Percentiles rank a stretch among this genome's conserved stretches.
Evolutionary conservation across 2,329 filamentous ascomycete genomes (phyloP).

Genomic region (Epichloe sylvatica): DNA sequence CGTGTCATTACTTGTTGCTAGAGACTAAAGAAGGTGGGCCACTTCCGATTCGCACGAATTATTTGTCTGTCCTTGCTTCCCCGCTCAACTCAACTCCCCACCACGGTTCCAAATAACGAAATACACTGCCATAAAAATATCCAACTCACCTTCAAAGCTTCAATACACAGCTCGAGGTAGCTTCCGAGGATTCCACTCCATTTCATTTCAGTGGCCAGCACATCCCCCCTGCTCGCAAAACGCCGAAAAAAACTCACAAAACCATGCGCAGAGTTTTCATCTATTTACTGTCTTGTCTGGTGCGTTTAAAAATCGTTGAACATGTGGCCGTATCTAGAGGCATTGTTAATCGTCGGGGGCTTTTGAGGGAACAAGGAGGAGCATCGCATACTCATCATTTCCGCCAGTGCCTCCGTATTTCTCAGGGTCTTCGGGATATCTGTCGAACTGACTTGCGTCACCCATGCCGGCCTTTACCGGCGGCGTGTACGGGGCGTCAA

Average conservation of each 20-base stretch:
- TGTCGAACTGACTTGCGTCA: conserved; percentile 94
- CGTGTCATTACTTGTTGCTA: neutral
- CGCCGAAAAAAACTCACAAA: neutral
- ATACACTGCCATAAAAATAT: neutral
- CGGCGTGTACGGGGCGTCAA: conserved; percentile 94
- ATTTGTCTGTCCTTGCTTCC: neutral
- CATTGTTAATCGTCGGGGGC: conserved; percentile 4
- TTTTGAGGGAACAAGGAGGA: neutral
- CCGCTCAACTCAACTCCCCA: neutral
- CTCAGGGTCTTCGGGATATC: conserved; percentile 94
- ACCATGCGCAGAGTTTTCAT: neutral
- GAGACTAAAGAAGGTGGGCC: neutral
- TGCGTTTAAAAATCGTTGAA: conserved; percentile 56
- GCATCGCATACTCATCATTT: conserved; percentile 61
- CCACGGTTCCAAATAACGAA: neutral
- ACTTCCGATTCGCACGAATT: neutral
- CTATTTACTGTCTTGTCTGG: neutral
- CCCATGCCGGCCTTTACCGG: conserved; percentile 87
- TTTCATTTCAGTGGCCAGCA: neutral
- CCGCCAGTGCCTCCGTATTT: conserved; percentile 62
- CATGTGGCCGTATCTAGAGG: conserved; percentile 51
- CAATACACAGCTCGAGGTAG: neutral
- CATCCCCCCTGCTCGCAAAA: neutral
- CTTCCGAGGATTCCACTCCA: neutral
- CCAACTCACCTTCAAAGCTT: neutral